These are phyloP conservation scores for Podila clonocystis DNA, from an alignment of 192 early-diverging fungal species.

Conservation along the genomic window DNA sequence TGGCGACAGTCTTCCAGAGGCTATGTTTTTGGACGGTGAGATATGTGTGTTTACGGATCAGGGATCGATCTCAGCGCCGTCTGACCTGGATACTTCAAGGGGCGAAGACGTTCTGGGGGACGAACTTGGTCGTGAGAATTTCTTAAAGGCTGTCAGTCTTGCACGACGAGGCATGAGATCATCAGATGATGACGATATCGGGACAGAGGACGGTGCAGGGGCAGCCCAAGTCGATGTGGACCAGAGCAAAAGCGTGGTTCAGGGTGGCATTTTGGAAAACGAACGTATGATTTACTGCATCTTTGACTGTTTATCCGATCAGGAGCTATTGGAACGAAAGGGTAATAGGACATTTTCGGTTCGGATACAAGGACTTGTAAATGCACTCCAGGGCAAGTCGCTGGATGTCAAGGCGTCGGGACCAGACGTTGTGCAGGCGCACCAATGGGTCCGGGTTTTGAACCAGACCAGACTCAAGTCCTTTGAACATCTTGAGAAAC, in stretches of 20 bases:
- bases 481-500: constrained; percentile 42
- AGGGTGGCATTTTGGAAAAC: constrained; percentile 10
- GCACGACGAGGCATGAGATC: neutral
- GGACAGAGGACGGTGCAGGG: neutral
- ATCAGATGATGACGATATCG: constrained; percentile 12
- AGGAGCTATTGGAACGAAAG: constrained; percentile 40
- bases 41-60: constrained; percentile 53
- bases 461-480: constrained; percentile 32
- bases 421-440: neutral
- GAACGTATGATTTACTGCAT: constrained; percentile 53
- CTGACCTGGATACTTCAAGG: neutral
- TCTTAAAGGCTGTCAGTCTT: constrained; percentile 23
- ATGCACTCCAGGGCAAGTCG: constrained; percentile 2
- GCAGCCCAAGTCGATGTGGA: constrained; percentile 4
- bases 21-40: constrained; percentile 59
- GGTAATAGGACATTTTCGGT: constrained; percentile 32
- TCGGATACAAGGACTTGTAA: constrained; percentile 28
- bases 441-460: constrained; percentile 18
- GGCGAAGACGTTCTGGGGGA: neutral
- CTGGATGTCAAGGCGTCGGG: neutral
- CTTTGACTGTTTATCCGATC: constrained; percentile 55
- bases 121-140: constrained; percentile 21
- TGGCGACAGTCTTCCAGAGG: neutral
- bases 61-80: neutral
- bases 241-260: constrained; percentile 21